phyloP scores from a whole-genome alignment of 2,329 filamentous ascomycete species.

The Fonsecaea monophora region DNA sequence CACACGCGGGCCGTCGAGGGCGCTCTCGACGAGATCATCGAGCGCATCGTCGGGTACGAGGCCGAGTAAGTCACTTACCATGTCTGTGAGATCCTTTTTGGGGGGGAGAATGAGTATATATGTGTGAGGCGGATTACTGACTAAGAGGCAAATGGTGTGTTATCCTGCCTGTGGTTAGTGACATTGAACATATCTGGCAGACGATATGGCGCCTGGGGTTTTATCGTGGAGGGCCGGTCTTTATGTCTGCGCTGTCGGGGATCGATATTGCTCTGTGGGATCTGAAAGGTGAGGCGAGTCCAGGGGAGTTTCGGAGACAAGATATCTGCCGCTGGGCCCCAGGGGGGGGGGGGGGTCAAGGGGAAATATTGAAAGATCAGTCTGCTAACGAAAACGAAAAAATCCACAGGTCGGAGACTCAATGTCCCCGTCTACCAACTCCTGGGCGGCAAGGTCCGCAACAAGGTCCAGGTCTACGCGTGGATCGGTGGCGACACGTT shows the following conservation, averaged over 20 bases:
- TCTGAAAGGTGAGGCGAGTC: slow-evolving; percentile 66
- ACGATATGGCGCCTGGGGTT: slow-evolving; percentile 71
- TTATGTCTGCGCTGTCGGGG: slow-evolving; percentile 79
- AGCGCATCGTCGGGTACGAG: slow-evolving; percentile 69
- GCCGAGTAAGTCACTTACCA: slow-evolving; percentile 63
- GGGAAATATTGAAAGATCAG: too few species aligned
- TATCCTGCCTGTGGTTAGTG: slow-evolving; percentile 41
- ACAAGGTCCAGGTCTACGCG: slow-evolving; percentile 72
- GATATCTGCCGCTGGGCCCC: too few species aligned
- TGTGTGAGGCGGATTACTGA: too few species aligned
- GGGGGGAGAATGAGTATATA: too few species aligned
- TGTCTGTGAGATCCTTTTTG: too few species aligned
- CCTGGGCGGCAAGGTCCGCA: slow-evolving; percentile 73
- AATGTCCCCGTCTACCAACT: slow-evolving; percentile 75
- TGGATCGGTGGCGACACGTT: slow-evolving; percentile 78
- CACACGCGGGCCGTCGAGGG: slow-evolving; percentile 78
- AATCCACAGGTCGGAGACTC: slow-evolving; percentile 53
- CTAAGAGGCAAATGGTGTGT: too few species aligned
- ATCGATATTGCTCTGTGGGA: slow-evolving; percentile 84
- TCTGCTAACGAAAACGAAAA: too few species aligned
- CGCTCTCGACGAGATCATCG: slow-evolving; percentile 70
- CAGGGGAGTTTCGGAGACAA: slow-evolving; percentile 24
- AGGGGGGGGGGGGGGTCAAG: too few species aligned
- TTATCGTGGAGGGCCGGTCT: slow-evolving; percentile 78
- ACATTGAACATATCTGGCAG: slow-evolving; percentile 79